Conservation (phyloP, 257 asterid species). For the Penstemon newberryi region DNA sequence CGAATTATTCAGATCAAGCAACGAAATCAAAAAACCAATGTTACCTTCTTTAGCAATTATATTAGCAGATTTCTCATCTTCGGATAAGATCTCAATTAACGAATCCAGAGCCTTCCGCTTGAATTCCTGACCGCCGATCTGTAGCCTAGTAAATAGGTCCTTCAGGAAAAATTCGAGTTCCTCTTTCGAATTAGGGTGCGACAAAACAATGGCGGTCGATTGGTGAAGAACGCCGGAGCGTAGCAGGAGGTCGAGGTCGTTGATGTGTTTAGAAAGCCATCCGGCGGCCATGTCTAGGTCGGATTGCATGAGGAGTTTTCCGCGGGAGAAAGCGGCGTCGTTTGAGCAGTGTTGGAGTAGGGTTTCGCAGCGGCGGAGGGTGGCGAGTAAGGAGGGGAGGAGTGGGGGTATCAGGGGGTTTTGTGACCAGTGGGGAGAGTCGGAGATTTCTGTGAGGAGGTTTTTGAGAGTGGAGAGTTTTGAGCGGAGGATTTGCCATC, state of each 20-base stretch:
- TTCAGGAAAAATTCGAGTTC: conserved; percentile 58
- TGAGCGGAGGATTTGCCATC: conserved; percentile 72
- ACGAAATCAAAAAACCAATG: conserved; percentile 47
- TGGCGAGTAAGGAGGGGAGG: conserved; percentile 56
- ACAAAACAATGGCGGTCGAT: conserved; percentile 89
- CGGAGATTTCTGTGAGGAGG: conserved; percentile 53
- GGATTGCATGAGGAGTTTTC: conserved; percentile 93
- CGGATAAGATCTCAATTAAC: conserved; percentile 54
- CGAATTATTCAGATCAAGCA: conserved; percentile 53
- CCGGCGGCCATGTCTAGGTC: conserved; percentile 93
- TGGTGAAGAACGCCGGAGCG: conserved; percentile 90
- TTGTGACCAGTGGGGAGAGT: conserved; percentile 75
- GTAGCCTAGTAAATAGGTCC: conserved; percentile 81
- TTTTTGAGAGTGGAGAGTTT: conserved; percentile 55
- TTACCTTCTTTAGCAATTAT: conserved; percentile 71
- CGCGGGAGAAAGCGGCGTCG: conserved; percentile 51
- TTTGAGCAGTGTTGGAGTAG: conserved; percentile 53
- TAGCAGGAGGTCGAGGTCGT: conserved; percentile 73
- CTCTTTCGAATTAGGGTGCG: conserved; percentile 66
- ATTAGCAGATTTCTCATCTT: conserved; percentile 54
- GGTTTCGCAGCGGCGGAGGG: conserved; percentile 57
- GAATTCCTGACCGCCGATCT: conserved; percentile 88
- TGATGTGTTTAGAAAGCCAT: conserved; percentile 69
- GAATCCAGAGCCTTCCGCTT: conserved; percentile 77
- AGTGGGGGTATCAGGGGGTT: conserved; percentile 59